phyloP scores from a whole-genome alignment of 108 stramenopile genomes.

The Cyclotella sp. region DNA sequence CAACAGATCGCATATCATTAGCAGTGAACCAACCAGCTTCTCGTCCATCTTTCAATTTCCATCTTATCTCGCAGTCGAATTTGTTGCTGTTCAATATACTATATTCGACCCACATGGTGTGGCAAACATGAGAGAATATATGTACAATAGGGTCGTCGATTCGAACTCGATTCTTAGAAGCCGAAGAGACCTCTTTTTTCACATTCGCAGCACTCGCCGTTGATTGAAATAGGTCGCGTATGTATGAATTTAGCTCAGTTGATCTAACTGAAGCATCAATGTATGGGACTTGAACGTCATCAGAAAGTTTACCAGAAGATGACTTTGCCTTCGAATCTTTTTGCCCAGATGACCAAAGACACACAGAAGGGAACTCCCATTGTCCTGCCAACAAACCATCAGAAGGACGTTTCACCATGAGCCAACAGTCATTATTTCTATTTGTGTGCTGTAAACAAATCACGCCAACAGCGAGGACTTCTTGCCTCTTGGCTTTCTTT shows the following conservation, averaged over 20 bases:
- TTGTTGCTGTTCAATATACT: constrained; percentile 14
- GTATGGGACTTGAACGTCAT: constrained; percentile 36
- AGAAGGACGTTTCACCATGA: constrained; percentile 76
- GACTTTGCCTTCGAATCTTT: constrained; percentile 24
- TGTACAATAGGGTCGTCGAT: constrained; percentile 65
- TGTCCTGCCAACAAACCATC: constrained; percentile 82
- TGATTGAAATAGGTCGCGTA: constrained; percentile 27
- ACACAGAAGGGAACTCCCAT: constrained; percentile 86
- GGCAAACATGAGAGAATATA: constrained; percentile 83
- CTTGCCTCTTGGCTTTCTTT: constrained; percentile 79
- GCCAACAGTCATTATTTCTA: constrained; percentile 51
- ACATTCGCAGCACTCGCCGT: background rate
- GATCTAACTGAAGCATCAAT: constrained; percentile 40
- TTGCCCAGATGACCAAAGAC: constrained; percentile 56
- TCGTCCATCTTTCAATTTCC: constrained; percentile 55
- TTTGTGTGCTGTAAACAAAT: constrained; percentile 32
- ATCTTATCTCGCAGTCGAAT: constrained; percentile 25
- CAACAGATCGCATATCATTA: constrained; percentile 71
- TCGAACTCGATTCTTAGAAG: constrained; percentile 18
- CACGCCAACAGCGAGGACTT: constrained; percentile 79
- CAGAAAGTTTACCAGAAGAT: background rate
- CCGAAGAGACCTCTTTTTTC: background rate
- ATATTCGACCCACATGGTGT: constrained; percentile 77
- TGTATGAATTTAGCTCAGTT: constrained; percentile 38
- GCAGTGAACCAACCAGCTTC: constrained; percentile 81